Evolutionary conservation across 345 rosid genomes (phyloP).

Genomic region (Camelina laxa): DNA sequence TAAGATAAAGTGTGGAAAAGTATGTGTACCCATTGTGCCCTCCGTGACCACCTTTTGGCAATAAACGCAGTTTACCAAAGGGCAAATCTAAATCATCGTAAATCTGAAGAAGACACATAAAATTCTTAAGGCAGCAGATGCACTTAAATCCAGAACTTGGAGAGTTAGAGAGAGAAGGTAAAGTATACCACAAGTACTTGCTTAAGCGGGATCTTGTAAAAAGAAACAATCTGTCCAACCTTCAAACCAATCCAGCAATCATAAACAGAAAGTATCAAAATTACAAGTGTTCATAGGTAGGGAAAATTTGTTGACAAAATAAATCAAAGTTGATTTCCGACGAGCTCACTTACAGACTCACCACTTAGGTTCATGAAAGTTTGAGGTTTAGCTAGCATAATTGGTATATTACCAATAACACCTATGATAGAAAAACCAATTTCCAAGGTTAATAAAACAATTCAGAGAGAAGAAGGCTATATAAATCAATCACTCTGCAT

Average conservation of each 20-base stretch:
- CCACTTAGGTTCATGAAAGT: slow-evolving; percentile 96
- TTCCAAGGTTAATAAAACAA: slow-evolving; percentile 6
- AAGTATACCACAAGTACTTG: slow-evolving; percentile 86
- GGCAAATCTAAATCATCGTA: slow-evolving; percentile 97
- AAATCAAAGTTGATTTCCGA: slow-evolving; percentile 36
- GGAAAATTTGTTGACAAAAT: slow-evolving; percentile 10
- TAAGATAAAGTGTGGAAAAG: slow-evolving; percentile 1
- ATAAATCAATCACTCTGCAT: slow-evolving; percentile 7
- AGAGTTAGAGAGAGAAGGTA: slow-evolving; percentile 4
- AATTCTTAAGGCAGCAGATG: slow-evolving; percentile 4
- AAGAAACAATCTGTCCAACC: slow-evolving; percentile 88
- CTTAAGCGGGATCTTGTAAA: slow-evolving; percentile 89
- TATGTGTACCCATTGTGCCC: slow-evolving; percentile 87
- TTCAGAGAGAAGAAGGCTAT: neutral
- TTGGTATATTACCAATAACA: slow-evolving; percentile 73
- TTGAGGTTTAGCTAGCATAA: slow-evolving; percentile 95
- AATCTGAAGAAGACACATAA: slow-evolving; percentile 51
- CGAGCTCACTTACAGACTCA: slow-evolving; percentile 85
- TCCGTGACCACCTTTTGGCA: slow-evolving; percentile 99
- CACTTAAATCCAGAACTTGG: neutral
- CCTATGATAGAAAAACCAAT: slow-evolving; percentile 52
- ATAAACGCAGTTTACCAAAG: slow-evolving; percentile 78
- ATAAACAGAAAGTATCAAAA: slow-evolving; percentile 22
- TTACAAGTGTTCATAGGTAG: neutral
- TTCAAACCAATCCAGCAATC: slow-evolving; percentile 44